A percentile compares a stretch with the other conserved stretches of the same genome.
Conservation (phyloP, 139 green algal genomes). For the Chlamydomonas incerta region DNA sequence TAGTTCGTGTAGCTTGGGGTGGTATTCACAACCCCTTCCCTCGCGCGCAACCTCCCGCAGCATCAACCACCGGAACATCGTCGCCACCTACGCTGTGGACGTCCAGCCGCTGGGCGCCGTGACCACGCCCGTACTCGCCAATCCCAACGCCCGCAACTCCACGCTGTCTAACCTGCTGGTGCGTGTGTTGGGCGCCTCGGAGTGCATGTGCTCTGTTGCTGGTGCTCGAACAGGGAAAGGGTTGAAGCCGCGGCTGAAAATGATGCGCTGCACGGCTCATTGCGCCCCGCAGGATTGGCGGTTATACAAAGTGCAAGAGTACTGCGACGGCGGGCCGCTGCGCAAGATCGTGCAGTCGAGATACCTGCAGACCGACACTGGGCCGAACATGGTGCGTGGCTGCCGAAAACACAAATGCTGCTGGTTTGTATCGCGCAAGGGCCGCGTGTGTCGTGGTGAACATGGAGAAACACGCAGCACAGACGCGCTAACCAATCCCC, state of each 20-base stretch:
- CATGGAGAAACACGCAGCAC: too few relatives aligned
- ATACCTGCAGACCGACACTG: not conserved
- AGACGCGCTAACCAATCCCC: too few relatives aligned
- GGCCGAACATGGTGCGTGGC: constrained; percentile 28
- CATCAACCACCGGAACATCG: constrained; percentile 46
- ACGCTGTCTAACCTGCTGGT: constrained; percentile 37
- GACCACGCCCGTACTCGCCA: not conserved
- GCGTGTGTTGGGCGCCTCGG: not conserved
- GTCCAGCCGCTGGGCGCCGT: constrained; percentile 31
- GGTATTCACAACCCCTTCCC: too few relatives aligned
- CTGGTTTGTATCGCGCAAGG: too few relatives aligned
- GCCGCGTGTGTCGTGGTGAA: too few relatives aligned
- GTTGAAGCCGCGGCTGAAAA: too few relatives aligned
- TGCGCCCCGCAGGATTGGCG: constrained; percentile 41
- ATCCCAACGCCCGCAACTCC: not conserved
- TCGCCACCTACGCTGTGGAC: constrained; percentile 42
- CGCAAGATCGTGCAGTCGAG: constrained; percentile 16
- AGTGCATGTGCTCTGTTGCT: too few relatives aligned
- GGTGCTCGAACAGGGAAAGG: too few relatives aligned
- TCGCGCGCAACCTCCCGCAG: too few relatives aligned
- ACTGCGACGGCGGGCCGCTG: constrained; percentile 38
- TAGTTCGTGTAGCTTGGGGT: too few relatives aligned
- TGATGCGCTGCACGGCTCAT: not conserved
- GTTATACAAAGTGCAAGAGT: constrained; percentile 61
- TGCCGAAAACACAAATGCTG: too few relatives aligned